Evolutionary conservation across 345 rosid species (phyloP).

Genomic region (Hypericum perforatum): DNA sequence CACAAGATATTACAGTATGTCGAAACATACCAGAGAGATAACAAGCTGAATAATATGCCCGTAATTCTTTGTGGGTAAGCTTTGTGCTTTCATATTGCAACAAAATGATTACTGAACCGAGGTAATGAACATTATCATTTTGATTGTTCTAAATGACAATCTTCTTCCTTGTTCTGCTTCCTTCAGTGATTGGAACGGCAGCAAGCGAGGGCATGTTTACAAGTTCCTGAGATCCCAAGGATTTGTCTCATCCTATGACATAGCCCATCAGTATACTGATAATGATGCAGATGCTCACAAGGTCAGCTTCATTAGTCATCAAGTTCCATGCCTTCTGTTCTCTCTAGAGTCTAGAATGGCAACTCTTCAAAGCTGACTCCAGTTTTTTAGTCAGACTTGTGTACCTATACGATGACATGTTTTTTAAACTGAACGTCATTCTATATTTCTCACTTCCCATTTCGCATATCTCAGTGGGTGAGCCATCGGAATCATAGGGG

Average conservation of each 20-base stretch:
- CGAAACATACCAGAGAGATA: slow-evolving; percentile 61
- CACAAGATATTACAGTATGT: slow-evolving; percentile 70
- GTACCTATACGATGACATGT: background rate
- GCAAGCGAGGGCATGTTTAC: slow-evolving; percentile 94
- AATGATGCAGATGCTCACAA: slow-evolving; percentile 76
- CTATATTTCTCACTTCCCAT: slow-evolving; percentile 14
- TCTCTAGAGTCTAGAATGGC: background rate
- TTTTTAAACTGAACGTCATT: background rate
- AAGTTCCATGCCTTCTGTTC: background rate
- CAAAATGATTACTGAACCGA: background rate
- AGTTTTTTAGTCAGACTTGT: too few relatives aligned
- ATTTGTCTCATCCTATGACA: slow-evolving; percentile 83
- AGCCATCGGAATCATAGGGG: slow-evolving; percentile 97
- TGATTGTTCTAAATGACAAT: too few relatives aligned
- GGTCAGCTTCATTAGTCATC: slow-evolving; percentile 28
- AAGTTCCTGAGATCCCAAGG: slow-evolving; percentile 92
- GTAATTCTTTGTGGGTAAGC: slow-evolving; percentile 80
- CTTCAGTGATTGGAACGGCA: slow-evolving; percentile 94
- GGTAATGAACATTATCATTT: background rate
- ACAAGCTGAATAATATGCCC: slow-evolving; percentile 49
- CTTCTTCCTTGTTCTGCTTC: background rate
- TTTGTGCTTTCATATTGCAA: background rate
- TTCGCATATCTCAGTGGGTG: slow-evolving; percentile 64
- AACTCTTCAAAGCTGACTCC: too few relatives aligned
- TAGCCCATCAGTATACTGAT: slow-evolving; percentile 74